Conservation (phyloP, 495 filamentous ascomycete species). For the Penicillium cinerascens region DNA sequence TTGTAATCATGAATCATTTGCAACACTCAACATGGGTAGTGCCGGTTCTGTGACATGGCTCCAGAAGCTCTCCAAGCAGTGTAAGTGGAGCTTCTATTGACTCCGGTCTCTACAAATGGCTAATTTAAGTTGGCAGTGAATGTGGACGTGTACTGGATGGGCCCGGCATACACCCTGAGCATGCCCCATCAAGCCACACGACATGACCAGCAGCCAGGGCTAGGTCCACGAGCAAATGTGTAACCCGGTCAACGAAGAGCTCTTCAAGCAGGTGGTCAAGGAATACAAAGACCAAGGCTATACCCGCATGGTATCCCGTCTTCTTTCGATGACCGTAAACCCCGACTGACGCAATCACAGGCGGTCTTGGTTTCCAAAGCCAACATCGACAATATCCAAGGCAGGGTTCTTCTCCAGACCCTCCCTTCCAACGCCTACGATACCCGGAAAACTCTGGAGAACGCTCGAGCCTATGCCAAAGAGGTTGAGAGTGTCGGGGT, state of each 20-base stretch:
- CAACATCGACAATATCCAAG: constrained; percentile 38
- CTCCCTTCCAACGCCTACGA: constrained; percentile 37
- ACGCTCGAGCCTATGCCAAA: constrained; percentile 36
- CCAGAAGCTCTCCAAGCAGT: constrained; percentile 17
- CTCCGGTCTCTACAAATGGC: background rate
- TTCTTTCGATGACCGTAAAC: background rate
- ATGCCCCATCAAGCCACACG: constrained; percentile 34
- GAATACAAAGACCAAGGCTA: constrained; percentile 40
- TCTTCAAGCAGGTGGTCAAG: constrained; percentile 28
- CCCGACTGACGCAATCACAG: constrained; percentile 4
- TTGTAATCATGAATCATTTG: background rate
- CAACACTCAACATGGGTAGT: constrained; percentile 13
- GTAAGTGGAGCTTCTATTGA: constrained; percentile 5
- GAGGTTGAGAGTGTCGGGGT: constrained; percentile 39
- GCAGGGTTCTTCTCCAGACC: constrained; percentile 38
- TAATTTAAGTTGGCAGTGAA: constrained; percentile 24
- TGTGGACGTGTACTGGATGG: constrained; percentile 44
- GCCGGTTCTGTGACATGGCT: constrained; percentile 16
- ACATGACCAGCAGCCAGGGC: constrained; percentile 45
- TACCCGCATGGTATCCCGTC: constrained; percentile 30
- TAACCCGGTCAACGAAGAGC: constrained; percentile 31
- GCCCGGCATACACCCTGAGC: constrained; percentile 32
- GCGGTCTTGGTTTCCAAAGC: constrained; percentile 37
- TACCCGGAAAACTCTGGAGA: constrained; percentile 27
- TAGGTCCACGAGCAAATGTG: constrained; percentile 37